Evolutionary conservation across 2,329 filamentous ascomycete species (phyloP).

Genomic region (Colletotrichum lini): DNA sequence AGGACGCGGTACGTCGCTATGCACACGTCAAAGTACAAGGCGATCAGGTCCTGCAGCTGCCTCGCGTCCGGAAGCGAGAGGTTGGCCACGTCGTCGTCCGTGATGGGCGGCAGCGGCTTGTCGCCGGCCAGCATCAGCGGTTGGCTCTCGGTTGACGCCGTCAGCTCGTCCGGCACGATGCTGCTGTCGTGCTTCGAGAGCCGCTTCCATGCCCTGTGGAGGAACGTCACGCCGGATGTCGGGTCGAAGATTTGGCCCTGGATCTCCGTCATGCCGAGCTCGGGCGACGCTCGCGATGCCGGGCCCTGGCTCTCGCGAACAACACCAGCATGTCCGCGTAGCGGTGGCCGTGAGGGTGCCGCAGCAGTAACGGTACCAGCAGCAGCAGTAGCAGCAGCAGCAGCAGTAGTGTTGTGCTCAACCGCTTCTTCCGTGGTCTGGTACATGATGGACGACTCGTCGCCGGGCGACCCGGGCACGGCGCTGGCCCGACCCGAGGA

Average conservation of each 20-base stretch:
- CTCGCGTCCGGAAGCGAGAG: conserved; percentile 57
- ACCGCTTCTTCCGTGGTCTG: conserved; percentile 21
- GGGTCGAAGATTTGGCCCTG: conserved; percentile 70
- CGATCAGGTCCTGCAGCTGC: conserved; percentile 55
- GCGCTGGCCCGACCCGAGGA: conserved; percentile 1
- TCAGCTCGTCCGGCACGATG: conserved; percentile 46
- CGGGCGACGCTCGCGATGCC: conserved; percentile 48
- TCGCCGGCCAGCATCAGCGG: conserved; percentile 65
- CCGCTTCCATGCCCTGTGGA: conserved; percentile 67
- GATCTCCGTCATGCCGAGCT: conserved; percentile 53
- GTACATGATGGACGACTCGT: conserved; percentile 27
- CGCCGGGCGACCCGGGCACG: conserved; percentile 8
- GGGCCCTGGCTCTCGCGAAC: conserved; percentile 33
- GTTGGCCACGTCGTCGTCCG: conserved; percentile 48
- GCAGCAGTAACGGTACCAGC: neutral
- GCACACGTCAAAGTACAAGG: conserved; percentile 72
- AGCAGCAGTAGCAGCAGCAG: no score
- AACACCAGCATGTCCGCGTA: conserved; percentile 5
- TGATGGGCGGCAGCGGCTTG: conserved; percentile 58
- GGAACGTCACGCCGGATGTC: conserved; percentile 68
- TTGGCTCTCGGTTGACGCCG: conserved; percentile 54
- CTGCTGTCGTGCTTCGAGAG: conserved; percentile 59
- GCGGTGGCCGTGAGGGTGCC: neutral
- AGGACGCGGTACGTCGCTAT: conserved; percentile 73
- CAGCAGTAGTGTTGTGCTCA: neutral